phyloP scores from a whole-genome alignment of 2,329 filamentous ascomycete genomes.

The Aspergillus arachidicola region DNA sequence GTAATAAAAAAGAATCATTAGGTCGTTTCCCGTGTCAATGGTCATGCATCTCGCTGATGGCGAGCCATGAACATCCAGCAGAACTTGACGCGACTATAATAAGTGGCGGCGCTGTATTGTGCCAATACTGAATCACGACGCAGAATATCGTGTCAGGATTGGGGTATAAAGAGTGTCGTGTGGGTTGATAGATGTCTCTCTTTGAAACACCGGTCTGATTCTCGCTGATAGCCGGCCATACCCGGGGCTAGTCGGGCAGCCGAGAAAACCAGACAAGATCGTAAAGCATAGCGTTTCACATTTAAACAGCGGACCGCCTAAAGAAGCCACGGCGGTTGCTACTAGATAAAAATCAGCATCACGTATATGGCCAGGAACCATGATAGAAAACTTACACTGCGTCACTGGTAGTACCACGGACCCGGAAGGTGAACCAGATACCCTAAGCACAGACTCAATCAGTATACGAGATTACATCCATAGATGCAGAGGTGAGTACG shows the following conservation, averaged over 20 bases:
- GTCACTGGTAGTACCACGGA: constrained; percentile 19
- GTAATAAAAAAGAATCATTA: constrained; percentile 6
- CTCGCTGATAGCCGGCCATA: not conserved
- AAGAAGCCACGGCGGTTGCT: constrained; percentile 15
- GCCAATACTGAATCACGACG: not conserved
- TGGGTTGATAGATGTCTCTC: not conserved
- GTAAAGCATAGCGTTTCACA: not conserved
- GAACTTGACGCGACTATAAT: not conserved
- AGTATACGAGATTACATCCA: not conserved
- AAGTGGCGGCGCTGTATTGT: not conserved
- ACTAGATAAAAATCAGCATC: not conserved
- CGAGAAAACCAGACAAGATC: not conserved
- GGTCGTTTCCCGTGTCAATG: constrained; percentile 9
- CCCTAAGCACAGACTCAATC: constrained; percentile 22
- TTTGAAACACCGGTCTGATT: not conserved
- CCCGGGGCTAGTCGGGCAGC: not conserved
- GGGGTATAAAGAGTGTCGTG: constrained; percentile 3
- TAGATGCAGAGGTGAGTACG: constrained; percentile 12
- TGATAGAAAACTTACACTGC: constrained; percentile 24
- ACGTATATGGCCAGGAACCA: not conserved
- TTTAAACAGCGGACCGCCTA: constrained; percentile 15
- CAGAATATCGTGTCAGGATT: not conserved
- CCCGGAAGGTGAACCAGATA: constrained; percentile 41
- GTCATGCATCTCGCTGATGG: constrained; percentile 3
- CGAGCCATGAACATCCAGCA: not conserved